Percentiles rank a stretch among this genome's conserved stretches.
These are phyloP conservation scores for Strobilomyces echinocephalus DNA, from an alignment of 768 basidiomycete genomes.

Conservation along the genomic window DNA sequence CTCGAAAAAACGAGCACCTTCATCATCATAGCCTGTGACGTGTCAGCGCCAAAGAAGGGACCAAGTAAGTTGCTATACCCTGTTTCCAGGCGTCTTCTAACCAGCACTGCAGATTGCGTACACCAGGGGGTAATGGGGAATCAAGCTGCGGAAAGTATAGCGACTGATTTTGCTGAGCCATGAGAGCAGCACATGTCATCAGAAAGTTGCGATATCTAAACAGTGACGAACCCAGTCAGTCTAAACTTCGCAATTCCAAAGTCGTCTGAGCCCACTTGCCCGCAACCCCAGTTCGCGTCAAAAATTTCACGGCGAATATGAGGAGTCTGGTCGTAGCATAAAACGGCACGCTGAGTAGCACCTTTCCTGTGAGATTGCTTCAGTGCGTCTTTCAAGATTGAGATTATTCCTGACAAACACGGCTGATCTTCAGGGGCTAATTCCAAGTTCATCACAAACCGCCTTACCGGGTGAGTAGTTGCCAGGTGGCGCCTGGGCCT, in stretches of 20 bases:
- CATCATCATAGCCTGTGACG: conserved; percentile 59
- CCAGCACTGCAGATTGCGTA: conserved; percentile 71
- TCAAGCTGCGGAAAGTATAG: conserved; percentile 60
- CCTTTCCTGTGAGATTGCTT: conserved; percentile 48
- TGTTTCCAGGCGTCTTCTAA: conserved; percentile 78
- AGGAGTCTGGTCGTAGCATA: conserved; percentile 61
- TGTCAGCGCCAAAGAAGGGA: neutral
- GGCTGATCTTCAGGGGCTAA: conserved; percentile 12
- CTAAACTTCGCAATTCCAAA: conserved; percentile 1
- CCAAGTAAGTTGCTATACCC: conserved; percentile 36
- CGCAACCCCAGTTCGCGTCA: conserved; percentile 72
- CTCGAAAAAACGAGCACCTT: conserved; percentile 60
- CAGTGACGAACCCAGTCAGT: neutral
- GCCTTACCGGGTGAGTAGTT: conserved; percentile 70
- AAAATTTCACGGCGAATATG: conserved; percentile 55
- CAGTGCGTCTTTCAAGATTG: conserved; percentile 54
- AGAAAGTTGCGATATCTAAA: conserved; percentile 79
- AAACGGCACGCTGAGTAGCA: conserved; percentile 47
- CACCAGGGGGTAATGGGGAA: conserved; percentile 54
- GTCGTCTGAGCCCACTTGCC: conserved; percentile 36
- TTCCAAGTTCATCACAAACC: neutral
- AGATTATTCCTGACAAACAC: conserved; percentile 51
- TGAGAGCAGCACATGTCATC: conserved; percentile 70
- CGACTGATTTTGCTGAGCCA: conserved; percentile 59
- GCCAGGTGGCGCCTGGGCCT: conserved; percentile 38